Conservation (phyloP, 2,329 filamentous ascomycete species). For the Fusarium euwallaceae region DNA sequence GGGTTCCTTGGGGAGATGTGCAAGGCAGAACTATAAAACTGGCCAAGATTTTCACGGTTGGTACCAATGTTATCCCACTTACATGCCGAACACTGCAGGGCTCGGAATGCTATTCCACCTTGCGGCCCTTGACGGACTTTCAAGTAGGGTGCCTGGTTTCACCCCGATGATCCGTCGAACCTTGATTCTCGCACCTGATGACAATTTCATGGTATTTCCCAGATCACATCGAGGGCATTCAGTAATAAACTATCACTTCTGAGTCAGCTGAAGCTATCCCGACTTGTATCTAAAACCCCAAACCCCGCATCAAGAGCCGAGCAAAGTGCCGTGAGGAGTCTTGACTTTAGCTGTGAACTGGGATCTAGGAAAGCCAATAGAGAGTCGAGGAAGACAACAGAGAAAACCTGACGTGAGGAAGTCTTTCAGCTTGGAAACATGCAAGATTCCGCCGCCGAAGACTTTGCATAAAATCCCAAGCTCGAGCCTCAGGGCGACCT, state of each 20-base stretch:
- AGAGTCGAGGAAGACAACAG: fast-evolving
- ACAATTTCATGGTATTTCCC: not conserved
- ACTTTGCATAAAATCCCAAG: not conserved
- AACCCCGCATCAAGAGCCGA: not conserved
- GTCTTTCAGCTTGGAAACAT: not conserved
- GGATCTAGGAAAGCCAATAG: not conserved
- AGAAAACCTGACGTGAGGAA: fast-evolving
- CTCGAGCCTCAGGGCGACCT: not conserved
- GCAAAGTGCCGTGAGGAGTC: not conserved
- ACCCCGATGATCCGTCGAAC: not conserved
- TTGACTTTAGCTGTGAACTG: not conserved
- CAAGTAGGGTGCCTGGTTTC: not conserved
- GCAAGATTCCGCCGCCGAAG: not conserved
- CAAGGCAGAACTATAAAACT: not conserved
- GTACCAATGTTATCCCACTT: not conserved
- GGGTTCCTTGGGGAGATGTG: not conserved
- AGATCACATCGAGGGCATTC: not conserved
- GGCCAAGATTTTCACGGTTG: not conserved
- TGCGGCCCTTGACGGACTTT: not conserved
- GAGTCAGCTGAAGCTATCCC: not conserved
- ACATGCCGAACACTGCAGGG: not conserved
- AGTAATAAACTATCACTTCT: not conserved
- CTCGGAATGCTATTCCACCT: not conserved
- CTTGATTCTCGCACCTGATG: not conserved
- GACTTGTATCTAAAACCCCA: not conserved